phyloP scores from a whole-genome alignment of 1,139 yeast species.

The Kodamaea ohmeri region DNA sequence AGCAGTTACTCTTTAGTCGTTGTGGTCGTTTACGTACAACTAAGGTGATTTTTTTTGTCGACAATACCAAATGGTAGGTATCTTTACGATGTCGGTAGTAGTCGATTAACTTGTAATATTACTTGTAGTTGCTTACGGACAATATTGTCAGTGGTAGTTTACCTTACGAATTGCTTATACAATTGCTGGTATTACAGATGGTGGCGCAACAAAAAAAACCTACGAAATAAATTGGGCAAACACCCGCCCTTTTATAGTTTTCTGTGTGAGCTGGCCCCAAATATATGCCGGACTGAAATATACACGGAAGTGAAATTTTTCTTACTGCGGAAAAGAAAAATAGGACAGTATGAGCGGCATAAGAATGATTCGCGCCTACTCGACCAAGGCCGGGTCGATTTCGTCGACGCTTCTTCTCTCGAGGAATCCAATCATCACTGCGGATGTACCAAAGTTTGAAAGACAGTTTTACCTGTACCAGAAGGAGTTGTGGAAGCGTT shows the following conservation, averaged over 20 bases:
- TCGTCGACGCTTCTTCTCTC: slow-evolving; percentile 58
- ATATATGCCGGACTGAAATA: slow-evolving; percentile 1
- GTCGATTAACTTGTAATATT: neutral
- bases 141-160: too few relatives aligned
- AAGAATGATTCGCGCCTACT: slow-evolving; percentile 14
- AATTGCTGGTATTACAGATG: too few relatives aligned
- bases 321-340: slow-evolving; percentile 1
- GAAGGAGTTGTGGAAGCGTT: slow-evolving; percentile 77
- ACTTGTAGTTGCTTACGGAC: neutral
- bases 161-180: too few relatives aligned
- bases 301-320: slow-evolving; percentile 7
- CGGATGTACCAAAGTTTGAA: slow-evolving; percentile 72
- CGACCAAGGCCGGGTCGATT: slow-evolving; percentile 12
- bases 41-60: neutral
- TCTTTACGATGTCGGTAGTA: neutral
- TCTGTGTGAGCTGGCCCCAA: slow-evolving; percentile 2
- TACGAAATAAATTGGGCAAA: slow-evolving; percentile 2
- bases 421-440: slow-evolving; percentile 80
- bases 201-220: slow-evolving; percentile 1
- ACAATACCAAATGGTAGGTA: too few relatives aligned
- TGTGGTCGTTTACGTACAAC: slow-evolving; percentile 1
- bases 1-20: slow-evolving; percentile 4
- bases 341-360: slow-evolving; percentile 12
- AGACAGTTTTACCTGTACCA: slow-evolving; percentile 77
- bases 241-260: slow-evolving; percentile 4